A percentile compares a stretch with the other conserved stretches of the same genome.
Evolutionary conservation across 768 basidiomycete genomes (phyloP).

Genomic region (Termitomyces sp.): DNA sequence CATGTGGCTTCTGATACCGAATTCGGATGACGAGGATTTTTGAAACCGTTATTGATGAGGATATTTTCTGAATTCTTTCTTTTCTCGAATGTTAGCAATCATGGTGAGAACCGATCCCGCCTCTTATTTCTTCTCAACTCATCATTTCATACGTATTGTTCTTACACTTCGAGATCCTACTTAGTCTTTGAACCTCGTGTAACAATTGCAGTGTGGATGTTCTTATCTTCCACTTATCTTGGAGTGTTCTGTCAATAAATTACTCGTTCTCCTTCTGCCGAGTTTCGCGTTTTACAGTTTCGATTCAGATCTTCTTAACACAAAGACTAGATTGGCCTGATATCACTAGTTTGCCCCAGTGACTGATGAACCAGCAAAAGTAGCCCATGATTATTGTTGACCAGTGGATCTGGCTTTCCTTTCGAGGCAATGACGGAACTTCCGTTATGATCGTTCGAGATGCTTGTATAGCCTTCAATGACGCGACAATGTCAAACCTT

Average conservation of each 20-base stretch:
- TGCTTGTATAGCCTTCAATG: not conserved
- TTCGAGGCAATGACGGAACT: not conserved
- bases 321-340: not conserved
- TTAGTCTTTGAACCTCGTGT: not conserved
- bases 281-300: not conserved
- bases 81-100: not conserved
- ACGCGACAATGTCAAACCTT: not conserved
- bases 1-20: not conserved
- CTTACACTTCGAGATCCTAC: not conserved
- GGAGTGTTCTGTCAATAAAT: not conserved
- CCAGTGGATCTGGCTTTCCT: not conserved
- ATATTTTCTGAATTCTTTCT: not conserved
- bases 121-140: not conserved
- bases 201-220: not conserved
- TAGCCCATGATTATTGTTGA: not conserved
- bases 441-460: not conserved
- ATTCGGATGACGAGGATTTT: not conserved
- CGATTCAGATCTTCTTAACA: not conserved
- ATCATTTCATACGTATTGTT: not conserved
- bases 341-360: not conserved
- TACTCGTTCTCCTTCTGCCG: not conserved
- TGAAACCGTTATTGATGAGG: not conserved
- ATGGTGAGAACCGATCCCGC: not conserved
- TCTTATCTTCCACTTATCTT: conserved; percentile 3
- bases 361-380: not conserved